Percentiles rank a stretch among this genome's conserved stretches.
These are phyloP conservation scores for Kodamaea alishanica DNA, from an alignment of 1,139 yeast species.

Conservation along the genomic window DNA sequence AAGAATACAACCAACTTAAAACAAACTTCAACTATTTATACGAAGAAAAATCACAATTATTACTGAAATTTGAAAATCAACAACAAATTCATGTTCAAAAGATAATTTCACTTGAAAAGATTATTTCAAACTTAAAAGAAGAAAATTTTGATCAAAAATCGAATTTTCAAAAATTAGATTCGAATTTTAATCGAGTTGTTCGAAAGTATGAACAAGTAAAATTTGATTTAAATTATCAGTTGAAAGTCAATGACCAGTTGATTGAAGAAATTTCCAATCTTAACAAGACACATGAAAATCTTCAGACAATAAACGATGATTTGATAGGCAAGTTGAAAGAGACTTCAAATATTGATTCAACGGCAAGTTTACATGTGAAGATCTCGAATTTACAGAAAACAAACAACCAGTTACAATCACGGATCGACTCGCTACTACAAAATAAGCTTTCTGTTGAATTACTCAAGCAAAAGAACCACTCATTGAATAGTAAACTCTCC, in stretches of 20 bases:
- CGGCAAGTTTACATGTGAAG: conserved; percentile 26
- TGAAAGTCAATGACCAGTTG: conserved; percentile 29
- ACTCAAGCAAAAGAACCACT: conserved; percentile 35
- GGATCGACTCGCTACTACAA: conserved; percentile 29
- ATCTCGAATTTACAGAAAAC: conserved; percentile 30
- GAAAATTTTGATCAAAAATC: conserved; percentile 17
- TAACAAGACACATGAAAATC: conserved; percentile 19
- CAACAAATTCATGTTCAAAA: conserved; percentile 41
- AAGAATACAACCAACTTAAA: conserved; percentile 37
- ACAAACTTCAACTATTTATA: conserved; percentile 56
- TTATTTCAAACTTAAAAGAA: conserved; percentile 16
- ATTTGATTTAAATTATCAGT: conserved; percentile 29
- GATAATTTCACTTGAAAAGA: conserved; percentile 35
- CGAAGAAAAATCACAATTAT: conserved; percentile 53
- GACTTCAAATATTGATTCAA: conserved; percentile 7
- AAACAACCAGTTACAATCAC: conserved; percentile 31
- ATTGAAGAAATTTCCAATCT: conserved; percentile 21
- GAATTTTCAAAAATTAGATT: conserved; percentile 20
- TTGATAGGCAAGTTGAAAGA: conserved; percentile 42
- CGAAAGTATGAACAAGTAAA: conserved; percentile 30
- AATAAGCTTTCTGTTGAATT: conserved; percentile 39
- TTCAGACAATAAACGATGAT: conserved; percentile 40
- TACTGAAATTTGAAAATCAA: conserved; percentile 47
- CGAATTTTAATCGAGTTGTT: conserved; percentile 21
- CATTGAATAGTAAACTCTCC: conserved; percentile 34